phyloP scores from a whole-genome alignment of 2,329 filamentous ascomycete genomes.

The Cladosporium sp. region DNA sequence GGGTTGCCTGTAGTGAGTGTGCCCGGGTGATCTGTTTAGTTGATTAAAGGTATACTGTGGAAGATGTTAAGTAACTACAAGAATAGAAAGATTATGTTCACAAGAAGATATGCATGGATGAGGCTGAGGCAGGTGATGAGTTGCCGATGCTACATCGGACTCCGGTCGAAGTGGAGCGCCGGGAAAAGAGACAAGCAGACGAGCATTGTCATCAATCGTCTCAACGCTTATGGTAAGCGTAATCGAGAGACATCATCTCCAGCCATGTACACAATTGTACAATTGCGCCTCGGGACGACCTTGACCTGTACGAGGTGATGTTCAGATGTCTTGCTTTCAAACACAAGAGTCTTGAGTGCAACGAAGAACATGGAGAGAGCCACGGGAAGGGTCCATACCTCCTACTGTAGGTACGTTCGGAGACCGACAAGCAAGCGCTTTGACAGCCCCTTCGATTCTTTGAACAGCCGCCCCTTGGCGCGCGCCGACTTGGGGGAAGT shows the following conservation, averaged over 20 bases:
- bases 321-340: too few relatives aligned
- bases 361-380: too few relatives aligned
- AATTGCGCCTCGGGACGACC: too few relatives aligned
- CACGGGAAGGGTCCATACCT: too few relatives aligned
- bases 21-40: too few relatives aligned
- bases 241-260: neutral
- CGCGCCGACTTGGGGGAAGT: too few relatives aligned
- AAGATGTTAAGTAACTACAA: neutral
- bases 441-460: too few relatives aligned
- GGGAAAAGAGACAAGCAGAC: neutral
- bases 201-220: neutral
- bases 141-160: slow-evolving; percentile 5
- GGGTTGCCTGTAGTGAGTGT: too few relatives aligned
- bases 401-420: too few relatives aligned
- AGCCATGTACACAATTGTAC: neutral
- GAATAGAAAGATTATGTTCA: neutral
- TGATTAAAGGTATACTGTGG: neutral
- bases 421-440: too few relatives aligned
- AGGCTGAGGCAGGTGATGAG: slow-evolving; percentile 8
- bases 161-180: slow-evolving; percentile 11
- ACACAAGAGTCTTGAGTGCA: too few relatives aligned
- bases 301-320: neutral
- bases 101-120: neutral
- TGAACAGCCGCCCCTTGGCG: too few relatives aligned
- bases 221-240: neutral